Evolutionary conservation across 78 protist species (phyloP), one percentile per base, ranked within the genome.

Genomic region (Cavenderia fasciculata): DNA sequence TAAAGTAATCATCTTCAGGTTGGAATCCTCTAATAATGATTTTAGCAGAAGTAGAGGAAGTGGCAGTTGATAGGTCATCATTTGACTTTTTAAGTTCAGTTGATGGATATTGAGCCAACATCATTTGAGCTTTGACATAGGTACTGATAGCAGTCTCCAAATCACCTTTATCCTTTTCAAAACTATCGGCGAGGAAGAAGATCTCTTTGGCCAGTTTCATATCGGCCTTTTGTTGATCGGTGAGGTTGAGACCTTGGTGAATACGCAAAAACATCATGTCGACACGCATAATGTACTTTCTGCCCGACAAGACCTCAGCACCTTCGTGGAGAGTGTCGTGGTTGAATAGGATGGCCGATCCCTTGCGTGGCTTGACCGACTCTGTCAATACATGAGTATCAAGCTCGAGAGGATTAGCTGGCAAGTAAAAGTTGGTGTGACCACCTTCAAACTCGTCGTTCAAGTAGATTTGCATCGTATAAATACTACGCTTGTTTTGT

Each of bases 261-360:
- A 79, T 79, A 79, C 88, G 88, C 69, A 79, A 12, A n/a, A 85
- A 85, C 92, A 85, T 85, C 85, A 85, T 85, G 23, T 85, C 92
- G n/a, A 74, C 84, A 63, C 92, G 84, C 16, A 85, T 0, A 23
- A 85, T 85, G 33, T 69, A 85, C 34, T 85, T 85, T 4, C n/a
- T 52, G 21, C 92, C 92, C 0, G 23, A 43, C 1, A 11, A 2
- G 1, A 85, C 92, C 43, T 70, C 71, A 1, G 38, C 74, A 65
- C 92, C 92, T 5, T 69, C 78, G 43, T 85, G 92, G 12, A 73
- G 65, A 38, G 79, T 85, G 57, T 85, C 92, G 70, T 85, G 92
- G 70, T 85, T 85, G 66, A 85, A 85, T 2, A 85, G 33, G 38
- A 85, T 11, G 1, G 92, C 92, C 6, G 52, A 69, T 19, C 92